phyloP scores from a whole-genome alignment of 1,284 basidiomycete species.

The Irpex sp. region DNA sequence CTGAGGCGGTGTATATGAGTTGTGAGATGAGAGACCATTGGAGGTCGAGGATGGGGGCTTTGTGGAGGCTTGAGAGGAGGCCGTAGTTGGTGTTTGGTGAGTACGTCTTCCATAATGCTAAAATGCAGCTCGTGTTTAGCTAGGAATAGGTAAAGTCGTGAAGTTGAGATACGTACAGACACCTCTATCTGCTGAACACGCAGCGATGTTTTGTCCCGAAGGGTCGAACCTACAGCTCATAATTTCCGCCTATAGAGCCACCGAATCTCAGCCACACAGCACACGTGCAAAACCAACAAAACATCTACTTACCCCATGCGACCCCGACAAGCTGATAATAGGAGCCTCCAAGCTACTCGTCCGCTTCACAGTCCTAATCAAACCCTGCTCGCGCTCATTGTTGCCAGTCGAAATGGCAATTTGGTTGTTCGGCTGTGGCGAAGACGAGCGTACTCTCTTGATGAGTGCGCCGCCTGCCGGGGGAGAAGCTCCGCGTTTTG shows the following conservation, averaged over 20 bases:
- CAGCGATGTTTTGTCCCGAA: constrained; percentile 77
- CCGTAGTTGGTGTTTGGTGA: constrained; percentile 78
- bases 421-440: constrained; percentile 48
- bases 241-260: constrained; percentile 56
- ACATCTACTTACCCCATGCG: constrained; percentile 53
- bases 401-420: constrained; percentile 69
- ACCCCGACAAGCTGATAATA: constrained; percentile 72
- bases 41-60: constrained; percentile 75
- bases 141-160: not conserved
- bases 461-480: constrained; percentile 51
- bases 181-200: constrained; percentile 74
- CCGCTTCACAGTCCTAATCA: constrained; percentile 71
- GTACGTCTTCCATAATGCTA: constrained; percentile 79
- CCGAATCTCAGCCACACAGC: not conserved
- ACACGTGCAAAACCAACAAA: constrained; percentile 5
- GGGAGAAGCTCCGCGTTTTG: constrained; percentile 59
- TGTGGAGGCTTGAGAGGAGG: constrained; percentile 67
- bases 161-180: constrained; percentile 51
- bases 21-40: constrained; percentile 75
- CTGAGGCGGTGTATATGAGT: constrained; percentile 73
- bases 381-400: constrained; percentile 66
- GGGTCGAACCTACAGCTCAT: constrained; percentile 77
- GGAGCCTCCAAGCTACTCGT: constrained; percentile 77
- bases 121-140: constrained; percentile 1
- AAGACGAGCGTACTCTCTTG: constrained; percentile 57